Conservation (phyloP, 768 basidiomycete genomes). For the Lentinula detonsa region DNA sequence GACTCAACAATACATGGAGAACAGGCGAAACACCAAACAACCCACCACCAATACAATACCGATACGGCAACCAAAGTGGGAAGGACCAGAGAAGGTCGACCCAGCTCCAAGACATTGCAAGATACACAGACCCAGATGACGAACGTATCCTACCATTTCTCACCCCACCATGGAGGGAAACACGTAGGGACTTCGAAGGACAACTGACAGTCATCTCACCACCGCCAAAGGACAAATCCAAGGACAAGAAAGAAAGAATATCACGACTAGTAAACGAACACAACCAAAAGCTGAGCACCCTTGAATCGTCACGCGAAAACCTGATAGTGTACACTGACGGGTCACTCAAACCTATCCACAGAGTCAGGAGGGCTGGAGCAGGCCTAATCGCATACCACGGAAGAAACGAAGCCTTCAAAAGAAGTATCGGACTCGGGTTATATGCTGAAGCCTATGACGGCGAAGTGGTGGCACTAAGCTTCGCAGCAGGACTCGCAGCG, state of each 20-base stretch:
- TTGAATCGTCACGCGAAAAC: background rate
- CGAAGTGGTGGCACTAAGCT: background rate
- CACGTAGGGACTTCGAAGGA: background rate
- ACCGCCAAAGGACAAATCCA: background rate
- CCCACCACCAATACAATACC: constrained; percentile 8
- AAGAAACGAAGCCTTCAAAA: background rate
- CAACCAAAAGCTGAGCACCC: background rate
- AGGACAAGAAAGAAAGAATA: background rate
- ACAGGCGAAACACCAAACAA: background rate
- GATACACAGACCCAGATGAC: background rate
- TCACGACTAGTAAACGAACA: background rate
- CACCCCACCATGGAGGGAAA: background rate
- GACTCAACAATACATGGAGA: background rate
- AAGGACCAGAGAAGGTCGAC: background rate
- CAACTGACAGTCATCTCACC: background rate
- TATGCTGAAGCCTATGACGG: background rate
- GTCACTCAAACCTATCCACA: background rate
- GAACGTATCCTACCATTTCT: background rate
- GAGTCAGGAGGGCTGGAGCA: background rate
- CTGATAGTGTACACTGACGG: background rate
- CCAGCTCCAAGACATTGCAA: background rate
- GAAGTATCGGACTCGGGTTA: background rate
- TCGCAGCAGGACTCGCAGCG: background rate
- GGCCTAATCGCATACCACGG: background rate
- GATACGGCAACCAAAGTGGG: background rate